Conservation (phyloP, 2,329 filamentous ascomycete genomes). For the Keithomyces neogunnii region DNA sequence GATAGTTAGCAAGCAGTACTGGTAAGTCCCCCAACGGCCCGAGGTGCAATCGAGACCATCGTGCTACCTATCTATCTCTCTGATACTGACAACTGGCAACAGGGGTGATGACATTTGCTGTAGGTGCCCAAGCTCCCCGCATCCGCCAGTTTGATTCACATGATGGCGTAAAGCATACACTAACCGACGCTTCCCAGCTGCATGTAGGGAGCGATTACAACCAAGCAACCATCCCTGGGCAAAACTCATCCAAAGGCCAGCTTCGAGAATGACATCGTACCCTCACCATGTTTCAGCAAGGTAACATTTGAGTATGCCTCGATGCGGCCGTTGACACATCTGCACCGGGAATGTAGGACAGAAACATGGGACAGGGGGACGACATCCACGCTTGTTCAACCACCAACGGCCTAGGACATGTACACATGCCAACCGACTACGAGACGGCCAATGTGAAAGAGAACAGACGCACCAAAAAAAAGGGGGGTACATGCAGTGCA, state of each 20-base stretch:
- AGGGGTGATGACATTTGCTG: constrained; percentile 38
- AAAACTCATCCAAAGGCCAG: constrained; percentile 27
- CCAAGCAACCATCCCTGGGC: constrained; percentile 30
- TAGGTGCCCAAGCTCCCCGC: constrained; percentile 18
- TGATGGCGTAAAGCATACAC: constrained; percentile 4
- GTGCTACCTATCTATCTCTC: background rate
- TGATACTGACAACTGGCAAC: constrained; percentile 15
- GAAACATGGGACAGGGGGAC: too few relatives aligned
- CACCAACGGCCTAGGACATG: too few relatives aligned
- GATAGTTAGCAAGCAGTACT: constrained; percentile 37
- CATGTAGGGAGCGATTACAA: constrained; percentile 30
- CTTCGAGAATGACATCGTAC: constrained; percentile 18
- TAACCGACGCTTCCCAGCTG: constrained; percentile 20
- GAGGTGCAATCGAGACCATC: background rate
- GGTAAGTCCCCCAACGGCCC: constrained; percentile 20
- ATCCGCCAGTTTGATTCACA: background rate
- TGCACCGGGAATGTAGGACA: too few relatives aligned
- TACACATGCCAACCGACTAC: too few relatives aligned
- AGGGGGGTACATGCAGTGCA: too few relatives aligned
- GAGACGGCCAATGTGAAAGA: too few relatives aligned
- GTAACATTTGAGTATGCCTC: constrained; percentile 4
- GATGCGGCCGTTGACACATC: too few relatives aligned
- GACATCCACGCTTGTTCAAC: too few relatives aligned
- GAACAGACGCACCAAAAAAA: too few relatives aligned
- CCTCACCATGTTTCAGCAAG: constrained; percentile 20